Evolutionary conservation across 306 rosid species (phyloP).

Genomic region (Chamaecrista fasciculata): DNA sequence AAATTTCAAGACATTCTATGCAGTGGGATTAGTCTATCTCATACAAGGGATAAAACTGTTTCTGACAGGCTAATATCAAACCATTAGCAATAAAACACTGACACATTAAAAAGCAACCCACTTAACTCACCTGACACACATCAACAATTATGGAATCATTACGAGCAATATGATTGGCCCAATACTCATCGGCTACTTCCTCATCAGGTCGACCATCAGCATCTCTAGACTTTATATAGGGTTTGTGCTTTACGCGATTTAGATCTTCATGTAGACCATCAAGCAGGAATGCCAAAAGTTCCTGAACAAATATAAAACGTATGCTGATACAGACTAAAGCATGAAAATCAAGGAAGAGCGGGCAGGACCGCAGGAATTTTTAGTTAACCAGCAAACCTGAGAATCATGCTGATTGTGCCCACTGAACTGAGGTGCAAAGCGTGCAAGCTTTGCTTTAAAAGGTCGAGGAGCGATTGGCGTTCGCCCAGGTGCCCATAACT

Average conservation of each 20-base stretch:
- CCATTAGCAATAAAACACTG: conserved; percentile 9
- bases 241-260: conserved; percentile 93
- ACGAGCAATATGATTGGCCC: conserved; percentile 98
- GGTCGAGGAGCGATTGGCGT: conserved; percentile 93
- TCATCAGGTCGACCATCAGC: conserved; percentile 99
- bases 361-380: not conserved
- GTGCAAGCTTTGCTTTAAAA: conserved; percentile 90
- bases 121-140: conserved; percentile 86
- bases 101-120: not conserved
- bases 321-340: conserved; percentile 29
- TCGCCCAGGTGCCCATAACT: conserved; percentile 97
- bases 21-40: conserved; percentile 10
- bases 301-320: conserved; percentile 53
- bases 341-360: conserved; percentile 8
- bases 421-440: conserved; percentile 98
- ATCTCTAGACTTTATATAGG: conserved; percentile 90
- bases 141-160: conserved; percentile 98
- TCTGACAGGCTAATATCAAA: conserved; percentile 20
- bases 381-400: conserved; percentile 63
- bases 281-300: conserved; percentile 93
- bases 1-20: not conserved
- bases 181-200: conserved; percentile 97
- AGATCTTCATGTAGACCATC: conserved; percentile 99
- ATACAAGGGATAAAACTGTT: conserved; percentile 20
- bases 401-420: conserved; percentile 99